phyloP scores from a whole-genome alignment of 2,329 filamentous ascomycete genomes.

The Hysterium pulicare region DNA sequence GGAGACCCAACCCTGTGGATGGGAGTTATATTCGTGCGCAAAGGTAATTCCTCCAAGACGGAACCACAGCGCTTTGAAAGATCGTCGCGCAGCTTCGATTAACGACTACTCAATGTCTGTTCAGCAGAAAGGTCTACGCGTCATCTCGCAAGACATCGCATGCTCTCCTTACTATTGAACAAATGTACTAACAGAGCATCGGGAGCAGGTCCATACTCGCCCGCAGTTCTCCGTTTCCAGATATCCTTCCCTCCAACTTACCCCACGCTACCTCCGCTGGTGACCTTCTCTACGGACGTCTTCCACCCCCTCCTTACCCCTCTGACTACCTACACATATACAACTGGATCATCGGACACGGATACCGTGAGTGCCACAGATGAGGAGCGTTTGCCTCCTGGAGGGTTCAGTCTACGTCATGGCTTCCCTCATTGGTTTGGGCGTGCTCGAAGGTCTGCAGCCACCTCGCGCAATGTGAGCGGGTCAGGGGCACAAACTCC shows the following conservation, averaged over 20 bases:
- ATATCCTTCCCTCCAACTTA: slow-evolving; percentile 82
- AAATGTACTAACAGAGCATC: too few relatives aligned
- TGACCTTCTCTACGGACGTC: slow-evolving; percentile 88
- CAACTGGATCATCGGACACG: slow-evolving; percentile 67
- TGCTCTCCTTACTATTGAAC: too few relatives aligned
- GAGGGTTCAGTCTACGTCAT: slow-evolving; percentile 84
- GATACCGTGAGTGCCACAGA: slow-evolving; percentile 82
- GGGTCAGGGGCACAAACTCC: slow-evolving; percentile 24
- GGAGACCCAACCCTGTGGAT: slow-evolving; percentile 81
- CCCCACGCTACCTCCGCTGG: slow-evolving; percentile 72
- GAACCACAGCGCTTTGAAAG: slow-evolving; percentile 4
- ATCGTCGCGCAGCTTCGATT: background rate
- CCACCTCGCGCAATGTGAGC: slow-evolving; percentile 32
- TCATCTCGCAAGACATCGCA: too few relatives aligned
- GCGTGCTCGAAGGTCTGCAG: slow-evolving; percentile 26
- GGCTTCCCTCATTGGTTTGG: slow-evolving; percentile 90
- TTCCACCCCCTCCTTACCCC: slow-evolving; percentile 94
- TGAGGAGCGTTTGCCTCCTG: slow-evolving; percentile 77
- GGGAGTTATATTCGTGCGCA: slow-evolving; percentile 85
- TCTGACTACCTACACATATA: slow-evolving; percentile 91
- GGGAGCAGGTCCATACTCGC: slow-evolving; percentile 74
- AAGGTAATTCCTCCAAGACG: slow-evolving; percentile 56
- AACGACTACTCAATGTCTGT: too few relatives aligned
- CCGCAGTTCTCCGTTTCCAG: slow-evolving; percentile 83
- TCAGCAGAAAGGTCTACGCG: too few relatives aligned